These are phyloP conservation scores for Geotrichum australiense DNA, from an alignment of 1,139 yeast genomes.

Conservation along the genomic window DNA sequence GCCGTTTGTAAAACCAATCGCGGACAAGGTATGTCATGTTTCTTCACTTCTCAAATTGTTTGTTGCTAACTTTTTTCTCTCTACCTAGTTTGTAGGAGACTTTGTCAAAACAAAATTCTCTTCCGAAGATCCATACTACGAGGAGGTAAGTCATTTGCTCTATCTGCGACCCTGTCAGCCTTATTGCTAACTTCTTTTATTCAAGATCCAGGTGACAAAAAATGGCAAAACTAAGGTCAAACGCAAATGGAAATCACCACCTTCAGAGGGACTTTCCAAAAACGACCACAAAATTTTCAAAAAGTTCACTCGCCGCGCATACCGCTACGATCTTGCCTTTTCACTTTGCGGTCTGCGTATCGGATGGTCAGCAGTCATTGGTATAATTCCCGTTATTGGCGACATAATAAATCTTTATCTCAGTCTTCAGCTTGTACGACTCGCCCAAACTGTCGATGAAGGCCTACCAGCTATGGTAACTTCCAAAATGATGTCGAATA, in stretches of 20 bases:
- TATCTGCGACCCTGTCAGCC: not conserved
- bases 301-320: conserved; percentile 51
- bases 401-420: conserved; percentile 46
- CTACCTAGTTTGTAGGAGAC: not conserved
- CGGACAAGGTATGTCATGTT: not conserved
- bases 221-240: conserved; percentile 23
- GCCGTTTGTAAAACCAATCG: conserved; percentile 8
- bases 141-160: conserved; percentile 2
- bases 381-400: conserved; percentile 60
- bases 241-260: conserved; percentile 32
- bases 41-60: not conserved
- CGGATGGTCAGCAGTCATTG: conserved; percentile 71
- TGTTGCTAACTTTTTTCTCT: not conserved
- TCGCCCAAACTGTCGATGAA: conserved; percentile 46
- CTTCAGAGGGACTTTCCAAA: conserved; percentile 50
- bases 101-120: conserved; percentile 3
- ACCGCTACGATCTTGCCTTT: conserved; percentile 57
- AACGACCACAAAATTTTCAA: conserved; percentile 48
- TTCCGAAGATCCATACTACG: conserved; percentile 12
- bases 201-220: conserved; percentile 21
- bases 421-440: conserved; percentile 44
- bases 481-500: conserved; percentile 52
- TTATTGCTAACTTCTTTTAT: not conserved
- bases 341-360: conserved; percentile 56
- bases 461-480: conserved; percentile 50